A percentile compares a stretch with the other conserved stretches of the same genome.
These are phyloP conservation scores for Aureobasidium sp. DNA, from an alignment of 2,329 filamentous ascomycete genomes.

Conservation along the genomic window DNA sequence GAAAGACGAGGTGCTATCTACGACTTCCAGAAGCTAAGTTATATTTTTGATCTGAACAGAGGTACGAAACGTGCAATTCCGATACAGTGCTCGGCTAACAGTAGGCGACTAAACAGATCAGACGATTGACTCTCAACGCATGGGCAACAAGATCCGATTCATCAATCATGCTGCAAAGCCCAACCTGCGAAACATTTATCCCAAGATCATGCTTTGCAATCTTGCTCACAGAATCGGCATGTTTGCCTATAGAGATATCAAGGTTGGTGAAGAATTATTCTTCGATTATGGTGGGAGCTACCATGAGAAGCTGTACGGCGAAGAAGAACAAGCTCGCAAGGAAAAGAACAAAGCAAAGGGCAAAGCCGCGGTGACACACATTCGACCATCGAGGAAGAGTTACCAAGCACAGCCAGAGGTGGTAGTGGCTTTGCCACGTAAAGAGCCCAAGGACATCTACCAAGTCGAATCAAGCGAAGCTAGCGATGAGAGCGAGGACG, in stretches of 20 bases:
- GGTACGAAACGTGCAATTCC: conserved; percentile 24
- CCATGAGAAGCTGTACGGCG: conserved; percentile 12
- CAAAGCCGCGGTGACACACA: not conserved
- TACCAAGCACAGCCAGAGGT: not conserved
- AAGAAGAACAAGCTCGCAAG: not conserved
- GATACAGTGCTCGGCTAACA: not conserved
- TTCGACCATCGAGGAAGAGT: not conserved
- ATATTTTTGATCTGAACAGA: conserved; percentile 48
- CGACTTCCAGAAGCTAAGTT: conserved; percentile 56
- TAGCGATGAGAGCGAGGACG: not conserved
- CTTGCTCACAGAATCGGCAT: conserved; percentile 69
- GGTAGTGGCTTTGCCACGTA: not conserved
- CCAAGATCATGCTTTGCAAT: conserved; percentile 65
- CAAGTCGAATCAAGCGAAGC: not conserved
- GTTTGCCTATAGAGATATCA: conserved; percentile 59
- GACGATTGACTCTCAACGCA: conserved; percentile 63
- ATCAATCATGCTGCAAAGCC: conserved; percentile 63
- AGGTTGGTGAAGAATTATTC: conserved; percentile 67
- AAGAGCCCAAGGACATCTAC: not conserved
- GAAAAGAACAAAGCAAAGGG: not conserved
- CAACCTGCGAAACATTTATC: conserved; percentile 53
- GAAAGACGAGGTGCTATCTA: conserved; percentile 63
- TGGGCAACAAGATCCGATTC: conserved; percentile 75
- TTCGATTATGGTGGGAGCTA: conserved; percentile 61
- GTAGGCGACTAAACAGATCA: conserved; percentile 29